These are phyloP conservation scores for Mycena pura DNA, from an alignment of 768 basidiomycete species.

Conservation along the genomic window DNA sequence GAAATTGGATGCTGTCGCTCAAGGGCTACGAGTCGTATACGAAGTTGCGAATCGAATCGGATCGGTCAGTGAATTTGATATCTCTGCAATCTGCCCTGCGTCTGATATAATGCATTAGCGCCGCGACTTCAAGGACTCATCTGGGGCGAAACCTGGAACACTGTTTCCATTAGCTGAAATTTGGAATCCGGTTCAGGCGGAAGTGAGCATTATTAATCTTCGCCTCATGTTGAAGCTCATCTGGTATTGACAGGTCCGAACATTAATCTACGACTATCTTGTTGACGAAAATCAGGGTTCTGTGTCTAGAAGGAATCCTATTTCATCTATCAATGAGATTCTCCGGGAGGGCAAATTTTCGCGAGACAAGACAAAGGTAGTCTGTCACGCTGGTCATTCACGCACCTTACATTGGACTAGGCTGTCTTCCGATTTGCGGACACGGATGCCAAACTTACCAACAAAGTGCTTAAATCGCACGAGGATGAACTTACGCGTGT, in stretches of 20 bases:
- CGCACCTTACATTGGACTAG: slow-evolving; percentile 50
- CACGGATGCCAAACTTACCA: slow-evolving; percentile 77
- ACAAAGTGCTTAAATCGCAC: slow-evolving; percentile 71
- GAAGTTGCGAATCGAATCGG: slow-evolving; percentile 93
- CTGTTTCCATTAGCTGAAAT: slow-evolving; percentile 87
- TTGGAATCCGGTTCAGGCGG: slow-evolving; percentile 87
- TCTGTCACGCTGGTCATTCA: neutral
- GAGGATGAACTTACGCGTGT: slow-evolving; percentile 87
- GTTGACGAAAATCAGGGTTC: slow-evolving; percentile 89
- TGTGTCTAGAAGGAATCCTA: slow-evolving; percentile 82
- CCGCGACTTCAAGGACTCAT: slow-evolving; percentile 89
- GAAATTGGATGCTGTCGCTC: slow-evolving; percentile 91
- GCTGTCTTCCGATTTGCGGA: slow-evolving; percentile 91
- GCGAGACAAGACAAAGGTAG: slow-evolving; percentile 82
- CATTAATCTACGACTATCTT: slow-evolving; percentile 86
- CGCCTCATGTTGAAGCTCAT: slow-evolving; percentile 3
- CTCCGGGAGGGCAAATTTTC: slow-evolving; percentile 82
- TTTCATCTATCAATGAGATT: slow-evolving; percentile 93
- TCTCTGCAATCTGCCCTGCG: neutral
- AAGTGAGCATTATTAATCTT: slow-evolving; percentile 60
- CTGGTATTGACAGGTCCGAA: slow-evolving; percentile 66
- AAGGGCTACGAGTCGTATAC: slow-evolving; percentile 87
- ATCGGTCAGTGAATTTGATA: slow-evolving; percentile 66
- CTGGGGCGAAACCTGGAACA: slow-evolving; percentile 75
- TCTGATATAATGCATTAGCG: slow-evolving; percentile 54